Evolutionary conservation across 1,284 basidiomycete genomes (phyloP), one percentile per base, ranked within the genome.

Genomic region (Xanthoconium separans): DNA sequence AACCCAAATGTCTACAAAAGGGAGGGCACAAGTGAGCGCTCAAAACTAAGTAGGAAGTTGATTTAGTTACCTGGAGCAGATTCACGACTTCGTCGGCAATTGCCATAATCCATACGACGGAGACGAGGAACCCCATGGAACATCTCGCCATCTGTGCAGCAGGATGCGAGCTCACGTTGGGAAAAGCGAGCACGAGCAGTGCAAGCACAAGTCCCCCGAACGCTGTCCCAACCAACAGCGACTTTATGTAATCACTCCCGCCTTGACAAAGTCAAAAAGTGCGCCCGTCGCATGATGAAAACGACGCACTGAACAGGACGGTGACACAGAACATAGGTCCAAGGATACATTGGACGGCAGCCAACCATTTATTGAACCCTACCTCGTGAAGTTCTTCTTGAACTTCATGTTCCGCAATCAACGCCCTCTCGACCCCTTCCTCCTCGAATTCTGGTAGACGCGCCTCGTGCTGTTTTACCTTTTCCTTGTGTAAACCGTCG

Each of bases 81-180:
- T 87, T 82, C 27, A 97, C 93, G 3, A 95, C 93, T 70, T 97
- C 92, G 68, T 96, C 93, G 1, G 95, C 94, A 50, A 97, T 95
- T 8, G 89, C 90, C 81, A 95, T 93, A 62, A 97, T 96, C 95
- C 94, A 97, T 6, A 97, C 85, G 62, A 96, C 84, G 12, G 93
- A 81, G 37, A 95, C 88, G 33, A 87, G 72, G 73, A 98, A 98
- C 1, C 95, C 95, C 77, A 93, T 85, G 39, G 85, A 88, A 67
- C 92, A 95, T 16, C 93, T 80, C n/a, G 82, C 78, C 68, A 92
- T 77, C 48, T 84, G 80, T 50, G 84, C 82, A 2, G 80, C 72
- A 1, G 81, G 77, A 52, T 85, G 78, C 7, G 77, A 75, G 2
- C 88, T 88, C 49, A 81, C 77, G 3, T 80, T 77, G 2, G 84